Base-by-base conservation (phyloP, 768 basidiomycete genomes). In the Boletus fagicola region DNA sequence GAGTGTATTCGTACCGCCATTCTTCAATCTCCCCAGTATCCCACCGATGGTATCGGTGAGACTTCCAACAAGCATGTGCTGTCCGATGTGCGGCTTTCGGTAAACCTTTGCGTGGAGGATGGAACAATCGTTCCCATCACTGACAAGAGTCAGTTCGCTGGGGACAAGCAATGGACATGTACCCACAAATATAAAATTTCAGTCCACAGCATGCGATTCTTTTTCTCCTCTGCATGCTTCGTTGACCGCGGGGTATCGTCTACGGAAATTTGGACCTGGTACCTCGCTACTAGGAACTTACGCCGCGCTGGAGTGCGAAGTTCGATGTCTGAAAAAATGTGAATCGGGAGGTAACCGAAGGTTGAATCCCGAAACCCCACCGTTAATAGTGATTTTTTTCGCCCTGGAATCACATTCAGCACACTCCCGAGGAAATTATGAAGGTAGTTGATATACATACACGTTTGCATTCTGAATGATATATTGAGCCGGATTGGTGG, bases 161-260 rank as follows among this genome's bases (percentile, higher is more conserved):
- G 30, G 16, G 9, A 30, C 48, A 49, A 28, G 28, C 2, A 30
- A 49, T 30, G 7, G 28, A 24, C 5, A 20, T 45, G 11, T 9
- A 65, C 63, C 13, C 18, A 65, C 63, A 65, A 65, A 48, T 56
- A 66, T 1, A 65, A 45, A 5, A 8, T 51, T 10, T 65, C 60
- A 30, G 59, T 43, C 63, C 63, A 65, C 33, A 42, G 53, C 0
- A 46, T 42, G 10, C 36, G 3, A 43, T 51, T 51, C 26, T 51
- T 36, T 43, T 39, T 63, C 49, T 66, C 63, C 15, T 48, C 66
- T 28, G 42, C 52, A 0, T 15, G 40, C 28, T 53, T 59, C 57
- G 63, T 65, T 18, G 64, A 55, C 18, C 64, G 61, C 0, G 31
- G 51, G 31, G 54, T 63, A 43, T 47, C 24, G 24, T 39, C 56